These are phyloP conservation scores for Aspergillus intermedius DNA, from an alignment of 2,329 filamentous ascomycete species.

Conservation along the genomic window DNA sequence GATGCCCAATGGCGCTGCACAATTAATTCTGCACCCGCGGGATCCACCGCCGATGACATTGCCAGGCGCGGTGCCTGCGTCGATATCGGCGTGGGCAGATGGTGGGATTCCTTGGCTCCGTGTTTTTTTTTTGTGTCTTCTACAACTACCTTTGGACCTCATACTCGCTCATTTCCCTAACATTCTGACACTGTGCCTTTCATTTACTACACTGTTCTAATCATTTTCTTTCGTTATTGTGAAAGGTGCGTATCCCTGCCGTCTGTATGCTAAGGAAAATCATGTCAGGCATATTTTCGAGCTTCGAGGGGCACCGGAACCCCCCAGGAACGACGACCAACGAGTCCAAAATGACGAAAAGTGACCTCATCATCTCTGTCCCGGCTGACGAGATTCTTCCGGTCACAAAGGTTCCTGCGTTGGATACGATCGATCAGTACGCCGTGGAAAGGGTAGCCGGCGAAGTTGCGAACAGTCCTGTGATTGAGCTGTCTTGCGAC, in stretches of 20 bases:
- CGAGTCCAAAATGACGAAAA: not conserved
- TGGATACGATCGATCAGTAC: constrained; percentile 22
- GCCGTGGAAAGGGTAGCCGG: constrained; percentile 6
- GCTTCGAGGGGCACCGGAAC: constrained; percentile 8
- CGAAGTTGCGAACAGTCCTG: constrained; percentile 5
- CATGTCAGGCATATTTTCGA: constrained; percentile 10
- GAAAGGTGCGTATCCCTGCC: constrained; percentile 10
- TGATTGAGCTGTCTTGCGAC: constrained; percentile 7
- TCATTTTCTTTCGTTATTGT: constrained; percentile 7
- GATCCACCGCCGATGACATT: constrained; percentile 11
- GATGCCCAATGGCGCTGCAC: too few species aligned
- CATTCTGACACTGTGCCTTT: not conserved
- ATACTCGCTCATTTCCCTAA: not conserved
- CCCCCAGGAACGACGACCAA: constrained; percentile 1
- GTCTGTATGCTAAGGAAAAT: constrained; percentile 7
- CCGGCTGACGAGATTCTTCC: constrained; percentile 9
- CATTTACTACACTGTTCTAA: not conserved
- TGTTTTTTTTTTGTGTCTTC: not conserved
- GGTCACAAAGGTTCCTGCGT: constrained; percentile 19
- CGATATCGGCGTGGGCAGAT: not conserved
- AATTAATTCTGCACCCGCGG: not conserved
- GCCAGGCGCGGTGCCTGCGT: constrained; percentile 11
- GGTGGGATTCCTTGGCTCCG: not conserved
- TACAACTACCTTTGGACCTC: not conserved
- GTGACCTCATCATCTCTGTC: not conserved